Evolutionary conservation across 2,329 filamentous ascomycete genomes (phyloP).

Genomic region (Colletotrichum shisoi): DNA sequence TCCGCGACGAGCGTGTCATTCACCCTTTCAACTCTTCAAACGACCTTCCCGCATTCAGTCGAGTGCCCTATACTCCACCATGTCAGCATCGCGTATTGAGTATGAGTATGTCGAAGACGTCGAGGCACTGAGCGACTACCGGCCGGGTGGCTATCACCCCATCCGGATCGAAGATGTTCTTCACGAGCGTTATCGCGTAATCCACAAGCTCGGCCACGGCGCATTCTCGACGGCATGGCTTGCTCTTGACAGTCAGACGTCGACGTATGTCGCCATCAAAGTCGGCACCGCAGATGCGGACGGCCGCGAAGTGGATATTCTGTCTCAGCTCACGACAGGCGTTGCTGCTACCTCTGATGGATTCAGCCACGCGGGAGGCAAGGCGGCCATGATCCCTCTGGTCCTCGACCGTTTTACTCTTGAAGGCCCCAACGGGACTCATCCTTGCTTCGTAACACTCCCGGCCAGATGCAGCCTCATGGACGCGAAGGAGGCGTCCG

Average conservation of each 20-base stretch:
- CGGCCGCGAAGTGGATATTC: conserved; percentile 40
- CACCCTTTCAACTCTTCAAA: background rate
- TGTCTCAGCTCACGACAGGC: conserved; percentile 37
- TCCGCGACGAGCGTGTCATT: background rate
- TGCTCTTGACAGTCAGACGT: conserved; percentile 42
- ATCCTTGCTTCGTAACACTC: conserved; percentile 43
- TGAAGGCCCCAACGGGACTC: conserved; percentile 45
- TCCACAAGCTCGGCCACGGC: conserved; percentile 47
- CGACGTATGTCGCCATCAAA: conserved; percentile 48
- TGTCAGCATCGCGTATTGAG: background rate
- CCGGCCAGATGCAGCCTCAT: conserved; percentile 44
- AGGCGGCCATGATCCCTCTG: conserved; percentile 34
- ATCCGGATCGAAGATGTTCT: conserved; percentile 40
- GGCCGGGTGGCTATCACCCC: background rate
- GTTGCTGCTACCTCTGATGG: background rate
- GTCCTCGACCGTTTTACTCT: conserved; percentile 44
- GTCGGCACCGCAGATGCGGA: conserved; percentile 44
- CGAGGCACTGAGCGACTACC: background rate
- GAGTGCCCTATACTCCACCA: background rate
- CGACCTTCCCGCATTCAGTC: no score
- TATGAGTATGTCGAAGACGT: background rate
- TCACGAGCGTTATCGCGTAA: conserved; percentile 42
- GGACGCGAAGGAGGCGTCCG: conserved; percentile 41
- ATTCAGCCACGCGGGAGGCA: background rate
- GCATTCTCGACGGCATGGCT: conserved; percentile 49